These are phyloP conservation scores for Baudoinia panamericana DNA, from an alignment of 495 filamentous ascomycete genomes.

Conservation along the genomic window DNA sequence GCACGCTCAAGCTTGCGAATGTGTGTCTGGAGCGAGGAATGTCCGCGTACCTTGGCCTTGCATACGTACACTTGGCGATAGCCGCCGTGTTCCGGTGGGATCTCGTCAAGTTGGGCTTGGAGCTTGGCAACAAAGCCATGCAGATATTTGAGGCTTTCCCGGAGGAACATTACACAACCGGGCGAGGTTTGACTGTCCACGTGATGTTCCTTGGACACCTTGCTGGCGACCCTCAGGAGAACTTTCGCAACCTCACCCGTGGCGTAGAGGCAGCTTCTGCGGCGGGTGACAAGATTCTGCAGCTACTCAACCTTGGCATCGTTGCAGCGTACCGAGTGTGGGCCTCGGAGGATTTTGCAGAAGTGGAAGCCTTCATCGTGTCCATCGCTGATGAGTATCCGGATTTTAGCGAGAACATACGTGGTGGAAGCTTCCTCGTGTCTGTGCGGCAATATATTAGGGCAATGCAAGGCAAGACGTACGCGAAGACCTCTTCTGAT, in stretches of 20 bases:
- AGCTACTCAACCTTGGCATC: slow-evolving; percentile 60
- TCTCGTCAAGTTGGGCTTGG: slow-evolving; percentile 52
- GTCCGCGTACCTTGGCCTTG: slow-evolving; percentile 64
- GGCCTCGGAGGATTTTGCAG: slow-evolving; percentile 58
- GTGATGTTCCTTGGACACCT: slow-evolving; percentile 64
- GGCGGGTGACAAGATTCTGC: slow-evolving; percentile 61
- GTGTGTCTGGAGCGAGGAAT: slow-evolving; percentile 51
- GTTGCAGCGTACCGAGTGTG: slow-evolving; percentile 58
- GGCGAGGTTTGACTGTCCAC: slow-evolving; percentile 58
- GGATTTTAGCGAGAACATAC: slow-evolving; percentile 60
- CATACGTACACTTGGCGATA: slow-evolving; percentile 60
- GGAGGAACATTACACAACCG: slow-evolving; percentile 52
- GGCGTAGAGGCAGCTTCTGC: slow-evolving; percentile 58
- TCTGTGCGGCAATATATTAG: slow-evolving; percentile 59
- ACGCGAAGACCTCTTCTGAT: slow-evolving; percentile 37
- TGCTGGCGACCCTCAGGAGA: slow-evolving; percentile 45
- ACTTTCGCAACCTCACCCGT: slow-evolving; percentile 48
- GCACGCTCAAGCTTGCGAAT: slow-evolving; percentile 56
- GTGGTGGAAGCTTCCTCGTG: slow-evolving; percentile 63
- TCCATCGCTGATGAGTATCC: slow-evolving; percentile 64
- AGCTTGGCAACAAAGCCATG: slow-evolving; percentile 50
- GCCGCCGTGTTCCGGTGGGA: slow-evolving; percentile 62
- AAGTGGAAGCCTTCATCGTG: slow-evolving; percentile 60
- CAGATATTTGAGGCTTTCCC: slow-evolving; percentile 52
- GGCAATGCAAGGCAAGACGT: slow-evolving; percentile 75